These are phyloP conservation scores for Rhododendron mucronatum DNA, from an alignment of 148 eudicot genomes.

Conservation along the genomic window DNA sequence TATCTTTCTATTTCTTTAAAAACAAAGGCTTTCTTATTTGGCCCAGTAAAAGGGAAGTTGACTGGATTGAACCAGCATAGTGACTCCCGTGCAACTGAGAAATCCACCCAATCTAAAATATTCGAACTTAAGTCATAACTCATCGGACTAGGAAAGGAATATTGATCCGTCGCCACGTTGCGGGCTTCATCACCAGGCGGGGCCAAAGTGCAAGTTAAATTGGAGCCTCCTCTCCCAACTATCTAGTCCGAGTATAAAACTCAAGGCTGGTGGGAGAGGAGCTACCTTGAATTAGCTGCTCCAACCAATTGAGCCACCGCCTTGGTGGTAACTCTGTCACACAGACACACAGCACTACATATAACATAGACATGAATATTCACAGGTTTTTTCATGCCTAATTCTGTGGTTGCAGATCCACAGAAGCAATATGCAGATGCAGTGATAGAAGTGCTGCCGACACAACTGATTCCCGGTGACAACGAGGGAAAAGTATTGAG, in stretches of 20 bases:
- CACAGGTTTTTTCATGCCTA: not conserved
- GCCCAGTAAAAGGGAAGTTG: no score
- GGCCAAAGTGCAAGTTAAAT: no score
- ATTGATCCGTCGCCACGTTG: no score
- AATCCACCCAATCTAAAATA: no score
- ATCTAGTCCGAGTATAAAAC: not conserved
- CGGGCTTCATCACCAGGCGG: no score
- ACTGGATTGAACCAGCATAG: no score
- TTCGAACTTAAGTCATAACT: no score
- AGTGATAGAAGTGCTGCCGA: conserved; percentile 93
- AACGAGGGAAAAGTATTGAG: conserved; percentile 88
- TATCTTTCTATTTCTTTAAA: no score
- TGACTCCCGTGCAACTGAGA: no score
- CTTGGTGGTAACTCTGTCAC: not conserved
- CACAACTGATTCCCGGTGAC: conserved; percentile 87
- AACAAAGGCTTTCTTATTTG: no score
- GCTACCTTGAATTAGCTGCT: not conserved
- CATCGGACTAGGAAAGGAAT: no score
- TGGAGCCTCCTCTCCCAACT: not conserved
- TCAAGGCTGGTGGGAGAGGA: not conserved
- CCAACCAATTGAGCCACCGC: not conserved
- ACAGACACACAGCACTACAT: not conserved
- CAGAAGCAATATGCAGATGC: conserved; percentile 96
- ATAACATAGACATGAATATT: not conserved
- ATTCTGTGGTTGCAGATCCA: conserved; percentile 51